Percentiles rank a stretch among this genome's conserved stretches.
phyloP scores from a whole-genome alignment of 2,329 filamentous ascomycete species.

The Scleromitrula shiraiana region DNA sequence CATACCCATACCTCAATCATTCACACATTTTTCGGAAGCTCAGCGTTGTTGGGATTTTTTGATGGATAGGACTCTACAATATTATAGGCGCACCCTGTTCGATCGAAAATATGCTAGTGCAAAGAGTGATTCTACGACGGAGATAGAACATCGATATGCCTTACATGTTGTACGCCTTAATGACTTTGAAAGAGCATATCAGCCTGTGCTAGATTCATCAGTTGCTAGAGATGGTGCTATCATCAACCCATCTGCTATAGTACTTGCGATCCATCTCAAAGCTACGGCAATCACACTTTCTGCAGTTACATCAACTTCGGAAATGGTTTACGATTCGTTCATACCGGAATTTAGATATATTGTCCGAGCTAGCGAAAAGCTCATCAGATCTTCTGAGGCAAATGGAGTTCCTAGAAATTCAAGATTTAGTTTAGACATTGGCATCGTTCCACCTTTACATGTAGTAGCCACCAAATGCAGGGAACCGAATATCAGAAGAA shows the following conservation, averaged over 20 bases:
- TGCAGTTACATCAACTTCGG: conserved; percentile 14
- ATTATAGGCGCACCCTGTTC: conserved; percentile 22
- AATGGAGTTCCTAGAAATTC: conserved; percentile 23
- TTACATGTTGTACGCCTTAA: conserved; percentile 14
- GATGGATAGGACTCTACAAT: conserved; percentile 24
- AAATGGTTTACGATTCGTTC: conserved; percentile 25
- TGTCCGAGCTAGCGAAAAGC: conserved; percentile 14
- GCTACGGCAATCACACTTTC: conserved; percentile 17
- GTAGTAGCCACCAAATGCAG: conserved; percentile 60
- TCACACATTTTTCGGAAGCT: conserved; percentile 20
- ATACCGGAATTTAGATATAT: conserved; percentile 22
- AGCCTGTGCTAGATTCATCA: conserved; percentile 20
- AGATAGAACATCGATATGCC: conserved; percentile 14
- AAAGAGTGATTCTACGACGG: conserved; percentile 12
- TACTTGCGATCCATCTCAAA: conserved; percentile 11
- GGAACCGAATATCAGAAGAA: conserved; percentile 46
- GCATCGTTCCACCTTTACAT: conserved; percentile 57
- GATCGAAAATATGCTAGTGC: conserved; percentile 16
- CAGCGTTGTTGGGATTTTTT: conserved; percentile 27
- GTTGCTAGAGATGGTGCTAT: conserved; percentile 17
- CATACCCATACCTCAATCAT: conserved; percentile 20
- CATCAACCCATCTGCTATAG: conserved; percentile 19
- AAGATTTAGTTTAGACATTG: conserved; percentile 54
- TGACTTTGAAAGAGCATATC: conserved; percentile 21
- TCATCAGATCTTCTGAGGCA: conserved; percentile 11